These are phyloP conservation scores for Kalaharituber pfeilii DNA, from an alignment of 2,329 filamentous ascomycete genomes.

Conservation along the genomic window DNA sequence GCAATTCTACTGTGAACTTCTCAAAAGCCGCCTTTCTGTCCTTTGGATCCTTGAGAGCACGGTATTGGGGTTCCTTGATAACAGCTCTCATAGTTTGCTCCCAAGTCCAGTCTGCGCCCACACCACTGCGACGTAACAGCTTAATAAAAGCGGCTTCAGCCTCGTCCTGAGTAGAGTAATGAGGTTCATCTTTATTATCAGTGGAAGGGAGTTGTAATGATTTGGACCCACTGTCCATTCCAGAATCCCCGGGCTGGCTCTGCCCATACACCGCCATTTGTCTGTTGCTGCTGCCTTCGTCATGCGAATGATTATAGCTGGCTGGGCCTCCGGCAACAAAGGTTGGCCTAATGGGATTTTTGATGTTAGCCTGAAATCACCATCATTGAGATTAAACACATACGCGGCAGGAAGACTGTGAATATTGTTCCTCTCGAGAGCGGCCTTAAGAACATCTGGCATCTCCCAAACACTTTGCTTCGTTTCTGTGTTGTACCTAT, in stretches of 20 bases:
- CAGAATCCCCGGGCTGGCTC: conserved; percentile 8
- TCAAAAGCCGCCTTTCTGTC: conserved; percentile 83
- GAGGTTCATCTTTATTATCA: conserved; percentile 47
- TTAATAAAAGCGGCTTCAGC: conserved; percentile 89
- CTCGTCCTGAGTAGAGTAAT: conserved; percentile 65
- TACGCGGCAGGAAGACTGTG: conserved; percentile 23
- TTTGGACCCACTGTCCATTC: conserved; percentile 24
- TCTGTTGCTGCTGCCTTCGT: conserved; percentile 16
- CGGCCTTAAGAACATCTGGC: conserved; percentile 63
- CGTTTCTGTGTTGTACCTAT: conserved; percentile 62
- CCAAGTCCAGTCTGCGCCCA: conserved; percentile 87
- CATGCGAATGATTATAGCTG: conserved; percentile 25
- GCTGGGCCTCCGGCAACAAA: conserved; percentile 43
- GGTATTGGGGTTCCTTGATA: conserved; percentile 81
- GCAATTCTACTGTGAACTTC: conserved; percentile 81
- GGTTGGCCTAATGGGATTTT: conserved; percentile 27
- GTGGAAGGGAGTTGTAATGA: conserved; percentile 42
- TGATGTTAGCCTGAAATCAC: conserved; percentile 6
- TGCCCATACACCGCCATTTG: conserved; percentile 17
- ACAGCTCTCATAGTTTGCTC: conserved; percentile 71
- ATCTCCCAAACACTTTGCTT: conserved; percentile 91
- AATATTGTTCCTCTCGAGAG: conserved; percentile 36
- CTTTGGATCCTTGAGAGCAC: conserved; percentile 79
- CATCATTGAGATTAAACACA: conserved; percentile 16
- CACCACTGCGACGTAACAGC: conserved; percentile 64